These are phyloP conservation scores for Coniochaeta hoffmannii DNA, from an alignment of 2,329 filamentous ascomycete species.

Conservation along the genomic window DNA sequence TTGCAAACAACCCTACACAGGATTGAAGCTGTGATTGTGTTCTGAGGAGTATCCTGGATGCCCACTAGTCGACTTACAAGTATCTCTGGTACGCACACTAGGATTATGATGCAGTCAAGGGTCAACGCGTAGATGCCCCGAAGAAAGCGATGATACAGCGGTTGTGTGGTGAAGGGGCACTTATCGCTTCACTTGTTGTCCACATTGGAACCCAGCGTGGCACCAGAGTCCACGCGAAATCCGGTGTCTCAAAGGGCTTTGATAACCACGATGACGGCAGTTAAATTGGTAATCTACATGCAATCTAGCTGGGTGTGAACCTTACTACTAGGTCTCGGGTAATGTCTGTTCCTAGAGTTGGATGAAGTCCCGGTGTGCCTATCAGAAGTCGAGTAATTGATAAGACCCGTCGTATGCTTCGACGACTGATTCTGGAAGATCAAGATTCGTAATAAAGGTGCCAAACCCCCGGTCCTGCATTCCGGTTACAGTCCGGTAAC, in stretches of 20 bases:
- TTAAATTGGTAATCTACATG: conserved; percentile 12
- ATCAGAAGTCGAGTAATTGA: background rate
- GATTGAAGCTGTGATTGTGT: no score
- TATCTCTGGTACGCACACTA: no score
- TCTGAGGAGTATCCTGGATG: no score
- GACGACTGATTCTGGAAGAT: background rate
- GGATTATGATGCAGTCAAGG: no score
- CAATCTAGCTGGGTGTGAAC: conserved; percentile 7
- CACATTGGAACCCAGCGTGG: background rate
- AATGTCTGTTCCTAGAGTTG: background rate
- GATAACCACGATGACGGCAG: background rate
- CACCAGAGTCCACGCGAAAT: background rate
- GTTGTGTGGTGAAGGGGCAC: background rate
- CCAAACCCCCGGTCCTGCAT: background rate
- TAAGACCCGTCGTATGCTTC: background rate
- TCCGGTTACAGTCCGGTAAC: no score
- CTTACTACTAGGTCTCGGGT: background rate
- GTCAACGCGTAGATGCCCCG: no score
- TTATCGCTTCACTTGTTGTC: background rate
- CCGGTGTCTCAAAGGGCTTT: conserved; percentile 5
- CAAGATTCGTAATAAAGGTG: background rate
- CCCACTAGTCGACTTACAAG: no score
- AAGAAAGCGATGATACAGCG: no score
- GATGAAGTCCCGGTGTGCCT: background rate
- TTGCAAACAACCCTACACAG: no score